Base-by-base conservation (phyloP, 2,329 filamentous ascomycete genomes). In the Epichloe gansuensis region DNA sequence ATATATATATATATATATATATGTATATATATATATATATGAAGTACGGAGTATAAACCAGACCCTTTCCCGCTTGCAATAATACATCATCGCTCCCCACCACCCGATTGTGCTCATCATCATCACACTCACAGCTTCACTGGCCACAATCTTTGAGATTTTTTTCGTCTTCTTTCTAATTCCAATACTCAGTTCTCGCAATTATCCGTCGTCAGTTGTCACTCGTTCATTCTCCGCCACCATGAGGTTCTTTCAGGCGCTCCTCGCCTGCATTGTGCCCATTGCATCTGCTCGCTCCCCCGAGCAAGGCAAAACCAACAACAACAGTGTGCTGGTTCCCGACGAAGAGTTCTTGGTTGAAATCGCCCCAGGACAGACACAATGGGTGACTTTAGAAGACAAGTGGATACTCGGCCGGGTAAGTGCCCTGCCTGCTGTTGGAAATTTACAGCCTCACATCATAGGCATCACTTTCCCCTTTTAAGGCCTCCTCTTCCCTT, bases 391-490 rank as follows among this genome's bases (percentile, higher is more conserved):
- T 0, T 91, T 97, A 62, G 87, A 95, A 38, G 83, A 96, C 72
- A 98, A 97, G 71, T 96, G 91, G 89, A 82, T 84, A 67, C 72
- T 97, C 57, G 84, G 86, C 63, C 77, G 89, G 59, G 89, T 94
- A 77, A 53, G 80, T 70, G 23, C 35, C 35, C 35, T 36, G 6
- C 36, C 27, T 8, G 27, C 27, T 31, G 27, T 8, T 31, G 27
- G 27, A 31, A 8, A 8, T 31, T 3, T 9, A 9, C 27, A 31
- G 27, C 27, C 2, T 31, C 27, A 8, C 7, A 31, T 27, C 25
- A 6, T 27, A 27, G 25, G 25, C 25, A 27, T 31, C 27, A 31
- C 27, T 2, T 9, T 31, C 8, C 27, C 27, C 8, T 31, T 8
- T 11, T 17, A 17, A 38, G 5, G 15, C 35, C 35, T 36, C 35